phyloP scores from a whole-genome alignment of 768 basidiomycete genomes.

The Serpula lacrymans region DNA sequence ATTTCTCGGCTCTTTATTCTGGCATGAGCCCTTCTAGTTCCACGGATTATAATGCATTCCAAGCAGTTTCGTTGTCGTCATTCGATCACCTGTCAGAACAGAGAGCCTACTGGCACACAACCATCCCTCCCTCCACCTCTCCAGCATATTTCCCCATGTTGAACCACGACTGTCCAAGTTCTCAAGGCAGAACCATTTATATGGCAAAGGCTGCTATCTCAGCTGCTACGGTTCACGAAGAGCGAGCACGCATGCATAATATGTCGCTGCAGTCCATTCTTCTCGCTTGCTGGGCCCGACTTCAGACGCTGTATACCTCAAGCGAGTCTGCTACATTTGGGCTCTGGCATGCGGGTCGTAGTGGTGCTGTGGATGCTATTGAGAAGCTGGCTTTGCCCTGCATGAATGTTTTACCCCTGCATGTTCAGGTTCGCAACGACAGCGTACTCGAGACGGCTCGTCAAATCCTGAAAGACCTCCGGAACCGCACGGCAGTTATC shows the following conservation, averaged over 20 bases:
- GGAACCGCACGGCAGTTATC: conserved; percentile 33
- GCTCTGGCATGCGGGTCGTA: conserved; percentile 46
- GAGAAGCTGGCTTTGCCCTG: conserved; percentile 42
- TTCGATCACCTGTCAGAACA: conserved; percentile 17
- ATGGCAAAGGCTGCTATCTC: conserved; percentile 39
- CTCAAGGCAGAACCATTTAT: conserved; percentile 12
- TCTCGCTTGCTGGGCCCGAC: conserved; percentile 41
- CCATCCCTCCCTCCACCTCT: conserved; percentile 25
- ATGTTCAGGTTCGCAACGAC: conserved; percentile 19
- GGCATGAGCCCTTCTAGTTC: conserved; percentile 19
- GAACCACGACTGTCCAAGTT: background rate
- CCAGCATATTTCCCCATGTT: conserved; percentile 25
- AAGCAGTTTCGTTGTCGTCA: conserved; percentile 19
- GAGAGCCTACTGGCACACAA: conserved; percentile 33
- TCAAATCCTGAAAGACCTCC: conserved; percentile 33
- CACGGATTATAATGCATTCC: conserved; percentile 26
- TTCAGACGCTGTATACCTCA: conserved; percentile 31
- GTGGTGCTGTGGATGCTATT: conserved; percentile 30
- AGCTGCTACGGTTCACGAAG: conserved; percentile 41
- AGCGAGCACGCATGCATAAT: conserved; percentile 34
- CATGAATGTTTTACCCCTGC: conserved; percentile 41
- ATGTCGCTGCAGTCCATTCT: conserved; percentile 39
- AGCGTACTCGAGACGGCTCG: conserved; percentile 25
- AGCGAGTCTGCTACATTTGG: conserved; percentile 35
- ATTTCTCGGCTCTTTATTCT: conserved; percentile 35